Evolutionary conservation across 768 basidiomycete genomes (phyloP).

Genomic region (Amanita brunnescens): DNA sequence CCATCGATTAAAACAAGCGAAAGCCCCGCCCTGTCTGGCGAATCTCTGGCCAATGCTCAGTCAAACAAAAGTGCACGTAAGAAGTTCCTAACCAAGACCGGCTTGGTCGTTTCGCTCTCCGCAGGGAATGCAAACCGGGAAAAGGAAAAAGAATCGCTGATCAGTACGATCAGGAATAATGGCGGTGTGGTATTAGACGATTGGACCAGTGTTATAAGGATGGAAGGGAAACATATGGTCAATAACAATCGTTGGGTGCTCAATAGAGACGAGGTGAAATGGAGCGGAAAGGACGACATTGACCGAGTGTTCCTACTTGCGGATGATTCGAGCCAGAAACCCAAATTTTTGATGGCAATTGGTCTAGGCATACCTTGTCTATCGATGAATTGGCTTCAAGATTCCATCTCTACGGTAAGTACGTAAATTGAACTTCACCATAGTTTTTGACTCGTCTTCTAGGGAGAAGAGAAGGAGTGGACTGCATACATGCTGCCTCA

Average conservation of each 20-base stretch:
- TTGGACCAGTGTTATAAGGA: conserved; percentile 43
- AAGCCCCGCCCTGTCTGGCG: conserved; percentile 42
- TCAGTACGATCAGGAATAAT: conserved; percentile 33
- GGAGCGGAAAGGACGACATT: conserved; percentile 32
- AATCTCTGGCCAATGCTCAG: conserved; percentile 30
- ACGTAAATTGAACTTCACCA: background rate
- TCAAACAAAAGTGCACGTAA: conserved; percentile 23
- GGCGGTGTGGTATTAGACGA: conserved; percentile 60
- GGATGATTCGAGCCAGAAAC: conserved; percentile 57
- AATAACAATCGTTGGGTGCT: conserved; percentile 46
- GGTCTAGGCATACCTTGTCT: conserved; percentile 85
- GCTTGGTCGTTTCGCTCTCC: conserved; percentile 50
- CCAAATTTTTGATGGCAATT: conserved; percentile 75
- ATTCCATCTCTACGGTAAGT: conserved; percentile 27
- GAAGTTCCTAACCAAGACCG: conserved; percentile 38
- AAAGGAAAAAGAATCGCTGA: conserved; percentile 34
- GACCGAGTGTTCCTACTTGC: conserved; percentile 59
- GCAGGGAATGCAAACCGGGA: conserved; percentile 26
- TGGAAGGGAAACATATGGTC: conserved; percentile 42
- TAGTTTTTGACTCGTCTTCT: background rate
- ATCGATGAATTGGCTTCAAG: conserved; percentile 44
- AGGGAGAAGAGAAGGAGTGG: conserved; percentile 50
- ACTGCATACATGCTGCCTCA: conserved; percentile 43
- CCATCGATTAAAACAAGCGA: conserved; percentile 24
- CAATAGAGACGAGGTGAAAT: conserved; percentile 36